A percentile compares a stretch with the other conserved stretches of the same genome.
These are phyloP conservation scores for Aspergillus sp. DNA, from an alignment of 2,329 filamentous ascomycete species.

Conservation along the genomic window DNA sequence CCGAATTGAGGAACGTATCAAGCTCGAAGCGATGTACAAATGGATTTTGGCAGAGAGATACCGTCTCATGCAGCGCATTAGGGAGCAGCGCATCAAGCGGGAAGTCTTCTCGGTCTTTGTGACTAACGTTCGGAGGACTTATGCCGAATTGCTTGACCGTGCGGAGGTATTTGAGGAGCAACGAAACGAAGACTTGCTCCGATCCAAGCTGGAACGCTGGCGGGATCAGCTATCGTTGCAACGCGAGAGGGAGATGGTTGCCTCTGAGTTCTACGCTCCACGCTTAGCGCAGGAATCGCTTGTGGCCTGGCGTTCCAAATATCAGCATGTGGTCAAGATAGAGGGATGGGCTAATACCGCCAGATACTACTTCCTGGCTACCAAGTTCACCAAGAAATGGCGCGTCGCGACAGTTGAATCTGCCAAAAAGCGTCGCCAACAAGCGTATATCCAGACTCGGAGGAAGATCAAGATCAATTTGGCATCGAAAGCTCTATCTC, in stretches of 20 bases:
- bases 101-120: slow-evolving; percentile 44
- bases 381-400: slow-evolving; percentile 54
- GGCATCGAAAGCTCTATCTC: slow-evolving; percentile 46
- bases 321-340: slow-evolving; percentile 49
- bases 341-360: slow-evolving; percentile 58
- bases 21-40: slow-evolving; percentile 60
- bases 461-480: slow-evolving; percentile 57
- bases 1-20: slow-evolving; percentile 58
- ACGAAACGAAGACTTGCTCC: slow-evolving; percentile 37
- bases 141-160: slow-evolving; percentile 39
- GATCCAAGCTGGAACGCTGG: slow-evolving; percentile 41
- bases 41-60: slow-evolving; percentile 59
- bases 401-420: slow-evolving; percentile 52
- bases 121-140: slow-evolving; percentile 40
- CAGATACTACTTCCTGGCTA: slow-evolving; percentile 58
- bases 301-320: slow-evolving; percentile 39
- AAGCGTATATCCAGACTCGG: slow-evolving; percentile 58
- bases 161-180: slow-evolving; percentile 39
- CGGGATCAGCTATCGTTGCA: slow-evolving; percentile 40
- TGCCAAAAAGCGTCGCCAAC: slow-evolving; percentile 55
- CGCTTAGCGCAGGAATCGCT: slow-evolving; percentile 45
- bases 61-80: slow-evolving; percentile 42
- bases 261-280: slow-evolving; percentile 48
- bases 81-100: slow-evolving; percentile 43
- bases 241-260: slow-evolving; percentile 43